These are phyloP conservation scores for Rubia peregrina DNA, from an alignment of 305 asterid genomes.

Conservation along the genomic window DNA sequence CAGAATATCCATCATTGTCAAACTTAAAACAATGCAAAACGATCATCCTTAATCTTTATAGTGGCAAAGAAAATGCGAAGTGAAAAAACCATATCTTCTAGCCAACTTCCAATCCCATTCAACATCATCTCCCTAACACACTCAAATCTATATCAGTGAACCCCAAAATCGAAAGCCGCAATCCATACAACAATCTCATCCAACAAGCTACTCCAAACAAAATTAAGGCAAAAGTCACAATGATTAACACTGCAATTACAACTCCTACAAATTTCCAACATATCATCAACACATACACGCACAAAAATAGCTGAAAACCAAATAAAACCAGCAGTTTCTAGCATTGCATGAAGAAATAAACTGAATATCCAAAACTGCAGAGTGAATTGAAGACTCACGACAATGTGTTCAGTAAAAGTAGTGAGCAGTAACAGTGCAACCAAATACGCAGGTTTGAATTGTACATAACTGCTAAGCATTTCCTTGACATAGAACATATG, in stretches of 20 bases:
- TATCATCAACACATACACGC: background rate
- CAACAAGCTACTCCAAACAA: background rate
- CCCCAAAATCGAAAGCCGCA: background rate
- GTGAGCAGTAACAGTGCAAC: too few relatives aligned
- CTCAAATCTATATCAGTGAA: background rate
- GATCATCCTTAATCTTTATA: slow-evolving; percentile 68
- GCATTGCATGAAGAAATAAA: background rate
- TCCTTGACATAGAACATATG: too few relatives aligned
- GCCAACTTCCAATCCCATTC: background rate
- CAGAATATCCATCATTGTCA: background rate
- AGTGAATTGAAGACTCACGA: background rate
- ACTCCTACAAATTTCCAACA: background rate
- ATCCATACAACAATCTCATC: background rate
- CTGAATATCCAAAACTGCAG: background rate
- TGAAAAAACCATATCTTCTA: background rate
- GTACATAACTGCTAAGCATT: too few relatives aligned
- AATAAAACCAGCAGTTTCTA: background rate
- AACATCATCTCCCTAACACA: background rate
- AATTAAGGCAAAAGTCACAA: too few relatives aligned
- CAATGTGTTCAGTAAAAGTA: too few relatives aligned
- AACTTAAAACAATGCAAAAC: slow-evolving; percentile 48
- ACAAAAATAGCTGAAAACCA: background rate
- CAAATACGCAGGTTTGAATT: too few relatives aligned
- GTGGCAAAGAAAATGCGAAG: background rate
- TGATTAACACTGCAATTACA: background rate